These are phyloP conservation scores for Coix lacrymajobi DNA, from an alignment of 176 grass and related monocot genomes.

Conservation along the genomic window DNA sequence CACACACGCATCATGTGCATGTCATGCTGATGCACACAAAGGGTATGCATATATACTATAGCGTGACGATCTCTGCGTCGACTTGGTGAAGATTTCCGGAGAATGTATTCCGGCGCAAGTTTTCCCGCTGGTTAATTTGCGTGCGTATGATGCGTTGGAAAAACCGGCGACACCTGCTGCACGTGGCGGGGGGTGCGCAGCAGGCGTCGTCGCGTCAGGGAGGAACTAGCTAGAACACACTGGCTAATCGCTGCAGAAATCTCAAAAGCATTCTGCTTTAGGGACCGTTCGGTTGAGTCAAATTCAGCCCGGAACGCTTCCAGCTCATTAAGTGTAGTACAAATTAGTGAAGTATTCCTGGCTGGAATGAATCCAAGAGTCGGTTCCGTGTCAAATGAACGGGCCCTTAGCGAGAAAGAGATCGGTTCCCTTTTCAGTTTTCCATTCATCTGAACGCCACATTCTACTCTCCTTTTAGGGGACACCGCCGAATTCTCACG, in stretches of 20 bases:
- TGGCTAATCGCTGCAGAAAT: background rate
- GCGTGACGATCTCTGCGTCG: background rate
- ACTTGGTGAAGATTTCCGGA: background rate
- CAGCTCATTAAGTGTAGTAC: too few species aligned
- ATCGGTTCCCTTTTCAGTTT: background rate
- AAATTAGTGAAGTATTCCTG: too few species aligned
- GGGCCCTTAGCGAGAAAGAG: background rate
- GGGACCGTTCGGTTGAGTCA: too few species aligned
- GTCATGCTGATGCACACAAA: conserved; percentile 24
- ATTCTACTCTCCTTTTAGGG: conserved; percentile 26
- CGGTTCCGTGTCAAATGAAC: too few species aligned
- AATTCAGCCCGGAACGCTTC: too few species aligned
- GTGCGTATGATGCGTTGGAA: conserved; percentile 8
- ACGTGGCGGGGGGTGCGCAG: background rate
- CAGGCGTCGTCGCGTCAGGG: too few species aligned
- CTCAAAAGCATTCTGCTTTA: background rate
- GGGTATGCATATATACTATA: too few species aligned
- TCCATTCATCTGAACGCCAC: background rate
- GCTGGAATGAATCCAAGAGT: too few species aligned
- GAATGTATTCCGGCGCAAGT: background rate
- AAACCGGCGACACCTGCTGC: background rate
- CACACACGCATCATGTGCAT: background rate
- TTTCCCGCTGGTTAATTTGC: background rate
- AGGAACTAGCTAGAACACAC: background rate
- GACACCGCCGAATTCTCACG: conserved; percentile 19